phyloP scores from a whole-genome alignment of 1,139 yeast genomes.

The Diutina catenulata region DNA sequence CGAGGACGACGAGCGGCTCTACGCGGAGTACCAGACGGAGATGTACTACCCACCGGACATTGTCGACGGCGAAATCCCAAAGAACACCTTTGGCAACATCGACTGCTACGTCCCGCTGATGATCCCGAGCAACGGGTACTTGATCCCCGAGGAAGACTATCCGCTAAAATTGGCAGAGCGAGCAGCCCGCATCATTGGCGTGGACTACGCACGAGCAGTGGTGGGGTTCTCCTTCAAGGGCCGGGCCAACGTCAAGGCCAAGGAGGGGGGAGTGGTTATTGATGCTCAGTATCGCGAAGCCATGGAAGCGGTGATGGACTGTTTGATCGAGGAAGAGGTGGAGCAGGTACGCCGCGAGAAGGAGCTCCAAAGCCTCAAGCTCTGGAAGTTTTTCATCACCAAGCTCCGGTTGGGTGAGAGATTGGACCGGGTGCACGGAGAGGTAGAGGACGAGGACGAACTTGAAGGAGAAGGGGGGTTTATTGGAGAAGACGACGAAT shows the following conservation, averaged over 20 bases:
- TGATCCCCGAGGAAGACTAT: constrained; percentile 20
- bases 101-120: constrained; percentile 67
- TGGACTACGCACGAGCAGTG: constrained; percentile 83
- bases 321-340: constrained; percentile 42
- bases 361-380: constrained; percentile 42
- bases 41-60: constrained; percentile 56
- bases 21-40: constrained; percentile 71
- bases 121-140: constrained; percentile 76
- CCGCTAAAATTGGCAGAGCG: constrained; percentile 4
- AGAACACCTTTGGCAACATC: constrained; percentile 71
- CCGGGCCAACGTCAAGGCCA: constrained; percentile 43
- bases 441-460: constrained; percentile 14
- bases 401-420: constrained; percentile 66
- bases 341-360: constrained; percentile 34
- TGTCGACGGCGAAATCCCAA: constrained; percentile 52
- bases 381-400: constrained; percentile 65
- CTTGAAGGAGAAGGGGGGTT: not conserved
- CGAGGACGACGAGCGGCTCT: constrained; percentile 40
- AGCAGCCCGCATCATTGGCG: constrained; percentile 59
- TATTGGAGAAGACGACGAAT: constrained; percentile 9
- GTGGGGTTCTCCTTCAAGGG: constrained; percentile 65
- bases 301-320: constrained; percentile 41
- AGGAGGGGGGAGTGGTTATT: constrained; percentile 68
- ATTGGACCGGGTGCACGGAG: constrained; percentile 55
- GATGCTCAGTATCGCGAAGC: constrained; percentile 59